Conservation (phyloP, 305 asterid genomes). For the Fraxinus greggii region DNA sequence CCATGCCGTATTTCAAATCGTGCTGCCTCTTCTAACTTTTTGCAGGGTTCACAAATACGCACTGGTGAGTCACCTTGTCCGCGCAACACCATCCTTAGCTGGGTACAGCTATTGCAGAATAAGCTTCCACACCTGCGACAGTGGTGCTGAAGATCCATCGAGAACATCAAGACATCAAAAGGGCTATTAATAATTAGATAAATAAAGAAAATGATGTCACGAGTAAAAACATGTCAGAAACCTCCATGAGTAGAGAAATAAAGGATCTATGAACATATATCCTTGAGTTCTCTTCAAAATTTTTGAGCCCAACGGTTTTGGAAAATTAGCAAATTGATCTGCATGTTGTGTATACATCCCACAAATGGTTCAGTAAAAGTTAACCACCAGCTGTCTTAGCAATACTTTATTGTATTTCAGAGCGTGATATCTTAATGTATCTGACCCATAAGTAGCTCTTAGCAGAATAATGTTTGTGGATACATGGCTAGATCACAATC, state of each 20-base stretch:
- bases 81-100: slow-evolving; percentile 85
- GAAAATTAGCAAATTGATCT: not conserved
- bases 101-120: slow-evolving; percentile 81
- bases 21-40: slow-evolving; percentile 87
- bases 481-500: not conserved
- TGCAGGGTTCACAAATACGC: slow-evolving; percentile 95
- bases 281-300: not conserved
- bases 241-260: not conserved
- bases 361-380: not conserved
- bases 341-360: not conserved
- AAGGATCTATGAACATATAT: not conserved
- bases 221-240: not conserved
- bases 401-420: not conserved
- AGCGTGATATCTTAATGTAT: not conserved
- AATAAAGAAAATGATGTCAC: not conserved
- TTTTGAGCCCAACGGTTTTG: not conserved
- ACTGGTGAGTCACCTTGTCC: slow-evolving; percentile 99
- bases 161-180: slow-evolving; percentile 27
- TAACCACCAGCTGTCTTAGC: not conserved
- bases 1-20: slow-evolving; percentile 88
- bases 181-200: slow-evolving; percentile 8
- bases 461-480: not conserved
- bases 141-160: slow-evolving; percentile 74
- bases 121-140: slow-evolving; percentile 98
- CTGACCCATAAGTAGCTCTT: not conserved